phyloP scores from a whole-genome alignment of 306 rosid genomes.

The Malus fusca region DNA sequence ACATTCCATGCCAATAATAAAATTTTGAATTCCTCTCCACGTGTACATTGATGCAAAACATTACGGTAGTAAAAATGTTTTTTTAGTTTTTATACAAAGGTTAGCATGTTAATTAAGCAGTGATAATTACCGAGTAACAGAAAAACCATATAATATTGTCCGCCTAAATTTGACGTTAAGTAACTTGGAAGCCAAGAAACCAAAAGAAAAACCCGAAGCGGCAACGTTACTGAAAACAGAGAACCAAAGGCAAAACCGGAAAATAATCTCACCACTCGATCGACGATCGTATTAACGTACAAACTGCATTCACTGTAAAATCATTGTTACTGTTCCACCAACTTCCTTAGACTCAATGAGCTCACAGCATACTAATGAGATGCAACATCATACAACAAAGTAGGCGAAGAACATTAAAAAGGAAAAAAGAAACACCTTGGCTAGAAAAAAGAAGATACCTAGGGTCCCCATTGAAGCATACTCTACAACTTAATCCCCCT shows the following conservation, averaged over 20 bases:
- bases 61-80: no score
- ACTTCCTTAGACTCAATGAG: background rate
- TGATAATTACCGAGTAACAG: no score
- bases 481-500: constrained; percentile 15
- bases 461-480: constrained; percentile 4
- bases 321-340: background rate
- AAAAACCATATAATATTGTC: no score
- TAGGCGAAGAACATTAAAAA: background rate
- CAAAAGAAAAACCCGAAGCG: background rate
- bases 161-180: background rate
- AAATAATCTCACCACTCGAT: background rate
- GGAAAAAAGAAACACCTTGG: constrained; percentile 12
- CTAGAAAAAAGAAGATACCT: constrained; percentile 17
- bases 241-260: background rate
- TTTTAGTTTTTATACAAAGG: no score
- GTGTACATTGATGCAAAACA: no score
- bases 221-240: background rate
- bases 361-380: constrained; percentile 8
- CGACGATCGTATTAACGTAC: constrained; percentile 1
- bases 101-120: no score
- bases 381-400: constrained; percentile 28
- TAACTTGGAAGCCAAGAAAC: background rate
- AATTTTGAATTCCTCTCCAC: no score
- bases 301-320: constrained; percentile 14
- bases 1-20: no score